phyloP scores from a whole-genome alignment of 2,329 filamentous ascomycete genomes.

The Penicillium paneum region DNA sequence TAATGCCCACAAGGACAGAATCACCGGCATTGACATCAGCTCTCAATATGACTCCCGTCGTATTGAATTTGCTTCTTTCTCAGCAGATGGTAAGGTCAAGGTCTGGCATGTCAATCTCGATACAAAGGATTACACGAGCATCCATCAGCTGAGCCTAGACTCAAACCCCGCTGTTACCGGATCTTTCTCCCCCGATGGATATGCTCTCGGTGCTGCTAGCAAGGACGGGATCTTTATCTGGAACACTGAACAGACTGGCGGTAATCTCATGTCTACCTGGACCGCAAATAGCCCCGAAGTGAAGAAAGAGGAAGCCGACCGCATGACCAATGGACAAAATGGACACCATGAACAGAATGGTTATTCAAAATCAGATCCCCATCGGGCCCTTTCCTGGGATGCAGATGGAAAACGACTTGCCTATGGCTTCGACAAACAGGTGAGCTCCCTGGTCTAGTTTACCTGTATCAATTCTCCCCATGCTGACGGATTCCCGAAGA shows the following conservation, averaged over 20 bases:
- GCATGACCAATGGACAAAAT: conserved; percentile 37
- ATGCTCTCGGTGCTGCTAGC: conserved; percentile 45
- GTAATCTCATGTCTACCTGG: conserved; percentile 44
- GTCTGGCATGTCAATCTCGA: conserved; percentile 45
- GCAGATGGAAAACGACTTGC: conserved; percentile 53
- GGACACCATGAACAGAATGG: conserved; percentile 35
- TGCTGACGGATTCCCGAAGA: conserved; percentile 19
- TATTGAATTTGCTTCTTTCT: conserved; percentile 44
- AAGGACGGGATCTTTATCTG: conserved; percentile 46
- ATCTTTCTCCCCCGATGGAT: conserved; percentile 48
- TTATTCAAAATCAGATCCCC: conserved; percentile 23
- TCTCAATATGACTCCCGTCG: conserved; percentile 31
- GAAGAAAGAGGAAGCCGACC: conserved; percentile 33
- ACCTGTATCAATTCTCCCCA: background rate
- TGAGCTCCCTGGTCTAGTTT: conserved; percentile 28
- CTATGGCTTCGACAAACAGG: conserved; percentile 50
- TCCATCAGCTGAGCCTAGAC: conserved; percentile 39
- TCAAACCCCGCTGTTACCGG: conserved; percentile 41
- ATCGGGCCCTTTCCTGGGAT: conserved; percentile 51
- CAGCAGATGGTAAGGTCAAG: conserved; percentile 45
- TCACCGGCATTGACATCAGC: conserved; percentile 45
- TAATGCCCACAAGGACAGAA: conserved; percentile 41
- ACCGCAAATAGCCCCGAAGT: conserved; percentile 30
- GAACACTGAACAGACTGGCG: conserved; percentile 44
- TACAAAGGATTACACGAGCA: conserved; percentile 34